Base-by-base conservation (phyloP, 345 rosid species). In the Salix koriyanagi region DNA sequence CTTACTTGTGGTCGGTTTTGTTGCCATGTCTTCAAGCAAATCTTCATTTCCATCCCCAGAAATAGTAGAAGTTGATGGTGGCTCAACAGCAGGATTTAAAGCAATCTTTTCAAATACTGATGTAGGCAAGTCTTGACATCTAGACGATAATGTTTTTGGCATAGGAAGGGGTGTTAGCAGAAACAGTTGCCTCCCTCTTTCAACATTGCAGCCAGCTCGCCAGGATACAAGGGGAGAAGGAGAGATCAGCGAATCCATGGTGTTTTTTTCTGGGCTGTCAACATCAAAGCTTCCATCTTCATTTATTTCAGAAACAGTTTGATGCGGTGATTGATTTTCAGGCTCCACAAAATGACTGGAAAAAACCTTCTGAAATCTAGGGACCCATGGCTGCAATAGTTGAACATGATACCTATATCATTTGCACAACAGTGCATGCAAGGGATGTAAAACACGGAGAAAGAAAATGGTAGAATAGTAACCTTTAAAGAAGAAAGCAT, bases 211-310 rank as follows among this genome's bases (percentile, higher is more conserved):
- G 73, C 84, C 88, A 72, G 86, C 92, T 79, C 91, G 91, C 98
- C 98, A 94, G 10, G 92, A 83, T 26, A 96, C 98, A 6, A 94
- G 89, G 7, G 99, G 98, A 71, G 98, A 96, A 76, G 97, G 98
- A 81, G 99, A 96, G 65, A 96, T 85, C 77, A 96, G 74, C 2
- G 90, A 80, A 72, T 85, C 87, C 74, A 78, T 78, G 5, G 77
- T 79, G 26, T 46, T 84, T 77, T 86, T 82, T 48, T 88, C 92
- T 46, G 95, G 97, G 85, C 97, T 96, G 56, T 79, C 89, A 74
- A 84, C 70, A 32, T 86, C 87, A 32, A 83, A 80, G 70, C 75
- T 69, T 32, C 82, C 87, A 14, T 87, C 78, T 9, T 86, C 86
- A 54, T 67, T 79, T 16, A 65, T 69, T 50, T 67, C 64, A 70